Percentiles rank a stretch among this genome's conserved stretches.
These are phyloP conservation scores for Podaxis sp. DNA, from an alignment of 768 basidiomycete species.

Conservation along the genomic window DNA sequence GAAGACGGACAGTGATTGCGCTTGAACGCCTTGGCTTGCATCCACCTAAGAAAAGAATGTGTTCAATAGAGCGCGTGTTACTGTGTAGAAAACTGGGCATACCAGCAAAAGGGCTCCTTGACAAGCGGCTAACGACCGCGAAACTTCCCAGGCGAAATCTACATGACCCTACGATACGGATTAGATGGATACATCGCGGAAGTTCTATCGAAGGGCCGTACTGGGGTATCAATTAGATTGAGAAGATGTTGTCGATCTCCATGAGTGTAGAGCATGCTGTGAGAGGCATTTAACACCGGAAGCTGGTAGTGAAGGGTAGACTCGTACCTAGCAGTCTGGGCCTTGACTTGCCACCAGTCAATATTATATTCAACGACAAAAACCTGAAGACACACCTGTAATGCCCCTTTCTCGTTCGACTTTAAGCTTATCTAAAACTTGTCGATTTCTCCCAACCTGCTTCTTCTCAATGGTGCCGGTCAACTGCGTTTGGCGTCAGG, in stretches of 20 bases:
- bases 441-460: constrained; percentile 65
- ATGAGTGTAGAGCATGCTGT: constrained; percentile 73
- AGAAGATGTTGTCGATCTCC: constrained; percentile 63
- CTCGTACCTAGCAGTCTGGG: constrained; percentile 82
- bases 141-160: constrained; percentile 97
- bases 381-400: constrained; percentile 53
- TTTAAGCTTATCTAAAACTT: constrained; percentile 90
- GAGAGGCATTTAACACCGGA: constrained; percentile 10
- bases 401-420: constrained; percentile 97
- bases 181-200: background rate
- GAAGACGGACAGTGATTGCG: constrained; percentile 94
- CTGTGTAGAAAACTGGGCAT: background rate
- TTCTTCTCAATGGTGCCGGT: constrained; percentile 82
- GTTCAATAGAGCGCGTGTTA: constrained; percentile 4
- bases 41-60: constrained; percentile 60
- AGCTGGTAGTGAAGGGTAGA: background rate
- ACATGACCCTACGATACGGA: constrained; percentile 71
- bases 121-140: constrained; percentile 86
- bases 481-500: constrained; percentile 44
- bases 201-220: constrained; percentile 24
- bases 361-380: background rate
- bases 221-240: constrained; percentile 96
- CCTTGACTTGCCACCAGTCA: constrained; percentile 62
- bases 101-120: constrained; percentile 80
- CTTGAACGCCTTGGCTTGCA: constrained; percentile 97